A percentile compares a stretch with the other conserved stretches of the same genome.
phyloP scores from a whole-genome alignment of 352 stramenopile genomes.

The Pythium folliculosum region DNA sequence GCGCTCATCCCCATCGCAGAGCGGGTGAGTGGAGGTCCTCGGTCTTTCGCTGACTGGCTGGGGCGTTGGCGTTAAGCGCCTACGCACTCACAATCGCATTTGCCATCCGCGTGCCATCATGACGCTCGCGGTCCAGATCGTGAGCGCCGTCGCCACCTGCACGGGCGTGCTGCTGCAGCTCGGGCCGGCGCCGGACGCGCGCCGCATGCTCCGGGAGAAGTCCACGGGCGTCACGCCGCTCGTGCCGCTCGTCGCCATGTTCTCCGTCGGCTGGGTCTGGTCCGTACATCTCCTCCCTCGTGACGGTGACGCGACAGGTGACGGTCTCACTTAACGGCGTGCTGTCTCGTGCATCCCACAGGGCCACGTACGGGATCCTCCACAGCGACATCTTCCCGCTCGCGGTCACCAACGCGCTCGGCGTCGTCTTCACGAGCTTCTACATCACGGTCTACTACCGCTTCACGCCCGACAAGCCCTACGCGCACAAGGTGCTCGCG shows the following conservation, averaged over 20 bases:
- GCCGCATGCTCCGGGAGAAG: constrained; percentile 33
- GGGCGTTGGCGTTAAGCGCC: too few species aligned
- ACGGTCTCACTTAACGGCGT: background rate
- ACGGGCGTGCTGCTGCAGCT: constrained; percentile 36
- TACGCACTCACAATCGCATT: too few species aligned
- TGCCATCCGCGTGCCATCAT: constrained; percentile 7
- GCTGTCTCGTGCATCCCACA: background rate
- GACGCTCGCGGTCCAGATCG: constrained; percentile 13
- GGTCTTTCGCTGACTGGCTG: too few species aligned
- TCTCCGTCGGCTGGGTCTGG: constrained; percentile 27
- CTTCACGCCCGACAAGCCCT: constrained; percentile 39
- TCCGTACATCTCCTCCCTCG: constrained; percentile 4
- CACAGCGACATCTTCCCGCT: constrained; percentile 47
- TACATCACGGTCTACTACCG: constrained; percentile 56
- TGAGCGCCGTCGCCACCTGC: constrained; percentile 34
- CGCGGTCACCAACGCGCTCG: constrained; percentile 38
- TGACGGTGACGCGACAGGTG: background rate
- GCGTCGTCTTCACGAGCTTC: constrained; percentile 32
- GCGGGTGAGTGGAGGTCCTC: too few species aligned
- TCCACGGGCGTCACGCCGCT: constrained; percentile 42
- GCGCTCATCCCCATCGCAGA: too few species aligned
- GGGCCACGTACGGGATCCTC: constrained; percentile 48
- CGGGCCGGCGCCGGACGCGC: constrained; percentile 38
- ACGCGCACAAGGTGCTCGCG: constrained; percentile 38
- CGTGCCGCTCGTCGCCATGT: constrained; percentile 44